Percentiles rank a stretch among this genome's conserved stretches.
These are phyloP conservation scores for Nectriaceae sp. DNA, from an alignment of 2,329 filamentous ascomycete genomes.

Conservation along the genomic window DNA sequence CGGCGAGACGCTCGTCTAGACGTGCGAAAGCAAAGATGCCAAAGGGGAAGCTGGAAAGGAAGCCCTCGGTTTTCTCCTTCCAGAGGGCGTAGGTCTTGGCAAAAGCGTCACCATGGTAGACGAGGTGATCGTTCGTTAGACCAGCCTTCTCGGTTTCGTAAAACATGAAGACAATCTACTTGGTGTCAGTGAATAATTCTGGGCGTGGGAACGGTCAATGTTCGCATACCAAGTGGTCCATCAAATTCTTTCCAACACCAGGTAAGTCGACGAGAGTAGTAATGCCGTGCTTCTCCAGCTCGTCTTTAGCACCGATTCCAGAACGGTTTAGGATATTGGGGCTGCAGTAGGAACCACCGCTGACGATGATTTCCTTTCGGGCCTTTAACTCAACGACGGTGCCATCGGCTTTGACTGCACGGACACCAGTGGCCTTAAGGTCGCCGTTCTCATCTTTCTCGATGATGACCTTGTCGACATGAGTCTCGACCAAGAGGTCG, in stretches of 20 bases:
- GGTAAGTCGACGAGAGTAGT: conserved; percentile 43
- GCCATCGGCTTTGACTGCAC: conserved; percentile 43
- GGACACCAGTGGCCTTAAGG: conserved; percentile 47
- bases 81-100: conserved; percentile 54
- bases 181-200: too few relatives aligned
- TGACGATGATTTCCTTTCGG: conserved; percentile 43
- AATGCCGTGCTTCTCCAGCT: conserved; percentile 44
- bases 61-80: conserved; percentile 58
- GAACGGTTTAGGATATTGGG: conserved; percentile 55
- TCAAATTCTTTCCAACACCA: conserved; percentile 53
- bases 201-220: neutral
- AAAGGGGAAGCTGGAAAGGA: conserved; percentile 63
- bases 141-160: conserved; percentile 56
- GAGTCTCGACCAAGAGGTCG: conserved; percentile 47
- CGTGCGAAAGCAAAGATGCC: conserved; percentile 63
- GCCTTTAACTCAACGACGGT: conserved; percentile 38
- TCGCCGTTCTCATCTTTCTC: conserved; percentile 34
- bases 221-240: conserved; percentile 46
- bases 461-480: conserved; percentile 55
- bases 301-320: conserved; percentile 49
- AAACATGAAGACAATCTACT: conserved; percentile 61
- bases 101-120: conserved; percentile 56
- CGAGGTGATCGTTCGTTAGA: conserved; percentile 55
- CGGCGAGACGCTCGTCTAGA: conserved; percentile 59
- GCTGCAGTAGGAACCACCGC: conserved; percentile 51